These are phyloP conservation scores for Leptodermis oblonga DNA, from an alignment of 257 asterid species.

Conservation along the genomic window DNA sequence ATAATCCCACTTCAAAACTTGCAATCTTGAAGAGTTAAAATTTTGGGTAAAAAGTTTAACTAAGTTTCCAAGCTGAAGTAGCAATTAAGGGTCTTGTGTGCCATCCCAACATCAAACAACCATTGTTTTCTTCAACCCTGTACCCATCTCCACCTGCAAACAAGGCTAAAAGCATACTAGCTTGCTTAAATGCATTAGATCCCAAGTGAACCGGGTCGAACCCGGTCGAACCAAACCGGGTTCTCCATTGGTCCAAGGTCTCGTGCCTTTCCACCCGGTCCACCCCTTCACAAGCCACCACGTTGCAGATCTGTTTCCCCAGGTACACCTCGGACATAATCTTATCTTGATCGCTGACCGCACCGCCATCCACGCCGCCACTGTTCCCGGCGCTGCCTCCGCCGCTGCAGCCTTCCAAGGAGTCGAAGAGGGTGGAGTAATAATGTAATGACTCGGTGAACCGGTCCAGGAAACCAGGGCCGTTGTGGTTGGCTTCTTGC, in stretches of 20 bases:
- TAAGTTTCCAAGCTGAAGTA: slow-evolving; percentile 82
- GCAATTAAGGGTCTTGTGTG: slow-evolving; percentile 83
- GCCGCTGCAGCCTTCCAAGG: slow-evolving; percentile 59
- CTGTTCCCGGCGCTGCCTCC: slow-evolving; percentile 23
- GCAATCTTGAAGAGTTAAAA: too few relatives aligned
- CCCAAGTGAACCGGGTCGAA: slow-evolving; percentile 68
- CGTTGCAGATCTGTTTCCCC: slow-evolving; percentile 81
- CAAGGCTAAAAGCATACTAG: slow-evolving; percentile 67
- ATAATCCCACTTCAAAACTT: not conserved
- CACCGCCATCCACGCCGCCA: slow-evolving; percentile 37
- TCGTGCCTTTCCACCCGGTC: slow-evolving; percentile 95
- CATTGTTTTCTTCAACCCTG: slow-evolving; percentile 73
- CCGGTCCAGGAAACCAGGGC: slow-evolving; percentile 66
- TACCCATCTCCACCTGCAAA: slow-evolving; percentile 90
- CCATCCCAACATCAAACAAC: slow-evolving; percentile 93
- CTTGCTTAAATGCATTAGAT: slow-evolving; percentile 80
- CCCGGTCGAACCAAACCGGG: slow-evolving; percentile 50
- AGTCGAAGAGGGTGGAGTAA: slow-evolving; percentile 86
- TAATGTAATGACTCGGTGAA: slow-evolving; percentile 77
- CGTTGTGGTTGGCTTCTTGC: slow-evolving; percentile 86
- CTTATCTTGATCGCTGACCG: slow-evolving; percentile 61
- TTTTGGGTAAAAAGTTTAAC: slow-evolving; percentile 23
- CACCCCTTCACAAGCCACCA: slow-evolving; percentile 81
- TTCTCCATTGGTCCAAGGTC: slow-evolving; percentile 64
- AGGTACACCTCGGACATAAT: slow-evolving; percentile 81